Conservation (phyloP, 768 basidiomycete genomes). For the Lactarius pseudohatsudake region DNA sequence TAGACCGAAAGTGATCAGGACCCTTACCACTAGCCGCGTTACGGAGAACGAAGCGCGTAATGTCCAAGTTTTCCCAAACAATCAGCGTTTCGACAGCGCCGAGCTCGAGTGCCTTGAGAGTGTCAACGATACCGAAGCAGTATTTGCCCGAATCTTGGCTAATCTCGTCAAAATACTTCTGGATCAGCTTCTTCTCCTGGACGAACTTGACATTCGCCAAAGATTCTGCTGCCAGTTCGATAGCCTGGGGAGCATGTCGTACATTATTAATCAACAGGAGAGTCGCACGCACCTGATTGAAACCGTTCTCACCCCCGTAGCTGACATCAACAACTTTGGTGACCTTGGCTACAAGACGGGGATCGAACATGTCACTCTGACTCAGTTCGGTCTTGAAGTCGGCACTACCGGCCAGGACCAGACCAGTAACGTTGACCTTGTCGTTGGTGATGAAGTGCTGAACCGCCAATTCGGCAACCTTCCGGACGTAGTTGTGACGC, state of each 20-base stretch:
- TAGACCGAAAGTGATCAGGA: not conserved
- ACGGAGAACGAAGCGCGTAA: constrained; percentile 81
- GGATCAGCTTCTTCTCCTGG: constrained; percentile 97
- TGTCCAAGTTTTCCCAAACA: constrained; percentile 98
- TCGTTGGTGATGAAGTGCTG: constrained; percentile 98
- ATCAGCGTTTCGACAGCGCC: constrained; percentile 96
- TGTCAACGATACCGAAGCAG: constrained; percentile 97
- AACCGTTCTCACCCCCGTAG: constrained; percentile 98
- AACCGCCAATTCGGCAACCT: constrained; percentile 95
- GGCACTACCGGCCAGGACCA: constrained; percentile 94
- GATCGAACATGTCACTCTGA: constrained; percentile 96
- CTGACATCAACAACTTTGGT: constrained; percentile 99
- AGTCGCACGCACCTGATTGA: constrained; percentile 78
- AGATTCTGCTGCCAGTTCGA: constrained; percentile 94
- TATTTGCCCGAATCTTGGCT: constrained; percentile 95
- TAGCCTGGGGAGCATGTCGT: constrained; percentile 56
- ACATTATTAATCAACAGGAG: not conserved
- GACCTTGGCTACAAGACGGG: constrained; percentile 80
- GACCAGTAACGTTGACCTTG: constrained; percentile 95
- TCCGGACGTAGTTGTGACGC: constrained; percentile 99
- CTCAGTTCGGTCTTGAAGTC: constrained; percentile 99
- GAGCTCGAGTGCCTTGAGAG: constrained; percentile 92
- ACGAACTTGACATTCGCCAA: constrained; percentile 99
- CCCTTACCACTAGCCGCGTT: constrained; percentile 85
- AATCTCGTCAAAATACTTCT: constrained; percentile 99